Percentiles rank a stretch among this genome's conserved stretches.
These are phyloP conservation scores for Xerocomellus intermedius DNA, from an alignment of 768 basidiomycete genomes.

Conservation along the genomic window DNA sequence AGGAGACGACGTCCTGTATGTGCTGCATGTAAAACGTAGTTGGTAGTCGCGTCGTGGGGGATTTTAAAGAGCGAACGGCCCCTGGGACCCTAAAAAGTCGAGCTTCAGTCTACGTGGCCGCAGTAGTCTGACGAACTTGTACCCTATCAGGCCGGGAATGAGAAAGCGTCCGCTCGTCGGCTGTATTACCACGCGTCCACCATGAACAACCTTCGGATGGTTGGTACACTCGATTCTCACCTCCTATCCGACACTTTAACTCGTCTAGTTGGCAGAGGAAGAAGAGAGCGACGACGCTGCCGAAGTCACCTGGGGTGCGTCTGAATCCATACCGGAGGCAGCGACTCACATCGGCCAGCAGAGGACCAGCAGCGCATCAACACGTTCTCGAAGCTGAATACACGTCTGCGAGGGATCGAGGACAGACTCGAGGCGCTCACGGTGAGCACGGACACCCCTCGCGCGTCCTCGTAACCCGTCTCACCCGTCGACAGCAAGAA, in stretches of 20 bases:
- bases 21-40: conserved; percentile 4
- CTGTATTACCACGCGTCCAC: too few species aligned
- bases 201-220: conserved; percentile 59
- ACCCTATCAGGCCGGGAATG: too few species aligned
- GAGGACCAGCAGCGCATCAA: conserved; percentile 91
- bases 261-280: conserved; percentile 61
- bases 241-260: background rate
- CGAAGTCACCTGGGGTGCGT: conserved; percentile 82
- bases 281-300: conserved; percentile 73
- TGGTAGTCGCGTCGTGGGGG: background rate
- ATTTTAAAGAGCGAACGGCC: background rate
- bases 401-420: conserved; percentile 67
- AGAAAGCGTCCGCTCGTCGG: too few species aligned
- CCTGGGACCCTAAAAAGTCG: background rate
- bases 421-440: conserved; percentile 71
- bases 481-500: conserved; percentile 61
- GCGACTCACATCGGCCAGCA: conserved; percentile 18
- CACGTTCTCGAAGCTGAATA: conserved; percentile 88
- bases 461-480: background rate
- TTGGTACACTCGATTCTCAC: conserved; percentile 24
- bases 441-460: conserved; percentile 40
- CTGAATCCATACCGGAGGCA: too few species aligned
- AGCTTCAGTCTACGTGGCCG: too few species aligned
- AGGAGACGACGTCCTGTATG: conserved; percentile 2
- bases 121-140: too few species aligned